phyloP scores from a whole-genome alignment of 345 rosid species.

The Conringia planisiliqua region DNA sequence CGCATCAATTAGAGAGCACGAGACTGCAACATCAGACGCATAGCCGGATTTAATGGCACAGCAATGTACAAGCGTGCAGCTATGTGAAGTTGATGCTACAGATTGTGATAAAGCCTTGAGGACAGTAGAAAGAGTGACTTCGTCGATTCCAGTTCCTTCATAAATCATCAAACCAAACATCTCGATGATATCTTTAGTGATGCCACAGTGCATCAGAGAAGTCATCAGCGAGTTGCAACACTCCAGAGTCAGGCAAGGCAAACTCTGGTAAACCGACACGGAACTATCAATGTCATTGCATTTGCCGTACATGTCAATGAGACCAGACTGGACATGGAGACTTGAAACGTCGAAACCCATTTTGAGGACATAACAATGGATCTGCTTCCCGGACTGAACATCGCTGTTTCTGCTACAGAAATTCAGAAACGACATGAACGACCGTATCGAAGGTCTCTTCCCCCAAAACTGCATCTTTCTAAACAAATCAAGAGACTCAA shows the following conservation, averaged over 20 bases:
- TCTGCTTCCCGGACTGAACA: slow-evolving; percentile 57
- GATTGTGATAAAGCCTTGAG: slow-evolving; percentile 63
- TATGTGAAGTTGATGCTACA: slow-evolving; percentile 33
- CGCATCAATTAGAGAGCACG: slow-evolving; percentile 64
- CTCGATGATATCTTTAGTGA: slow-evolving; percentile 54
- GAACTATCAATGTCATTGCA: slow-evolving; percentile 62
- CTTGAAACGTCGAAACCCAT: slow-evolving; percentile 45
- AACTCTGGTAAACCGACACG: slow-evolving; percentile 39
- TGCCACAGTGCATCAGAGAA: slow-evolving; percentile 55
- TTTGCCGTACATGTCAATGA: slow-evolving; percentile 76
- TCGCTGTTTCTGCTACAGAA: slow-evolving; percentile 46
- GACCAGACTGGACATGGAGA: slow-evolving; percentile 60
- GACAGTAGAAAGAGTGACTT: slow-evolving; percentile 55
- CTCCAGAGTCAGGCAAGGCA: slow-evolving; percentile 40
- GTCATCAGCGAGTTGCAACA: slow-evolving; percentile 73
- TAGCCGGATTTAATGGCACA: slow-evolving; percentile 57
- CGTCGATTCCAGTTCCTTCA: slow-evolving; percentile 65
- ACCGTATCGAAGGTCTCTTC: slow-evolving; percentile 60
- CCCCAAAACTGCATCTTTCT: slow-evolving; percentile 65
- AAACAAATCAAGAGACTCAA: slow-evolving; percentile 53
- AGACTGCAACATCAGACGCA: slow-evolving; percentile 58
- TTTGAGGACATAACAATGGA: slow-evolving; percentile 60
- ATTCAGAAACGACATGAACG: slow-evolving; percentile 58
- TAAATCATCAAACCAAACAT: slow-evolving; percentile 74
- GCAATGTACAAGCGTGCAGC: slow-evolving; percentile 53